Percentiles rank a stretch among this genome's conserved stretches.
Conservation (phyloP, 805 yeast genomes). For the Citeromyces matritensis region DNA sequence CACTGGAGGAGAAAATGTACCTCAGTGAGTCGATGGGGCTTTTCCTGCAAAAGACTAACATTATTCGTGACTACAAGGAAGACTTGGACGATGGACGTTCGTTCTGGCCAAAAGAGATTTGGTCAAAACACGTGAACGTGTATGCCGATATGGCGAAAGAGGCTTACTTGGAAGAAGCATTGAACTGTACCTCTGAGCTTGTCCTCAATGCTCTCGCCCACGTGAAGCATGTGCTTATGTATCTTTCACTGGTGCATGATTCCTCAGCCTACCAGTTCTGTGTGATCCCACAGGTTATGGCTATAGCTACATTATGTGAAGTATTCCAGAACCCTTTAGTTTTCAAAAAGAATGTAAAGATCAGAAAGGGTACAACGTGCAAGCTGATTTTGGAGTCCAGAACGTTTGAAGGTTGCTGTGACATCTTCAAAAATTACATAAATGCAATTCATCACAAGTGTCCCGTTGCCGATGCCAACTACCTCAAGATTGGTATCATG, state of each 20-base stretch:
- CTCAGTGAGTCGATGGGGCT: constrained; percentile 83
- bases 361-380: constrained; percentile 82
- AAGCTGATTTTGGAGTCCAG: constrained; percentile 58
- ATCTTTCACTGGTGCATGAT: constrained; percentile 64
- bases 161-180: constrained; percentile 34
- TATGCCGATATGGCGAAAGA: constrained; percentile 45
- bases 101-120: constrained; percentile 92
- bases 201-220: constrained; percentile 70
- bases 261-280: constrained; percentile 81
- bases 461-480: constrained; percentile 73
- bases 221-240: constrained; percentile 60
- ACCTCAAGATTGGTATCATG: constrained; percentile 65
- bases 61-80: constrained; percentile 88
- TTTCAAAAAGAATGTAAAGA: constrained; percentile 61
- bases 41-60: constrained; percentile 89
- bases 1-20: constrained; percentile 34
- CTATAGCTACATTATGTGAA: constrained; percentile 82
- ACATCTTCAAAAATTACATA: constrained; percentile 62
- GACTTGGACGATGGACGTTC: constrained; percentile 85
- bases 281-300: constrained; percentile 98
- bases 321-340: constrained; percentile 72
- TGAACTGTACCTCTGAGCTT: constrained; percentile 68
- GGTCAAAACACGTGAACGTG: constrained; percentile 65
- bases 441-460: constrained; percentile 68
- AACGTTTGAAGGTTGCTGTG: constrained; percentile 60